These are phyloP conservation scores for Pichia cabralensis DNA, from an alignment of 805 yeast species.

Conservation along the genomic window DNA sequence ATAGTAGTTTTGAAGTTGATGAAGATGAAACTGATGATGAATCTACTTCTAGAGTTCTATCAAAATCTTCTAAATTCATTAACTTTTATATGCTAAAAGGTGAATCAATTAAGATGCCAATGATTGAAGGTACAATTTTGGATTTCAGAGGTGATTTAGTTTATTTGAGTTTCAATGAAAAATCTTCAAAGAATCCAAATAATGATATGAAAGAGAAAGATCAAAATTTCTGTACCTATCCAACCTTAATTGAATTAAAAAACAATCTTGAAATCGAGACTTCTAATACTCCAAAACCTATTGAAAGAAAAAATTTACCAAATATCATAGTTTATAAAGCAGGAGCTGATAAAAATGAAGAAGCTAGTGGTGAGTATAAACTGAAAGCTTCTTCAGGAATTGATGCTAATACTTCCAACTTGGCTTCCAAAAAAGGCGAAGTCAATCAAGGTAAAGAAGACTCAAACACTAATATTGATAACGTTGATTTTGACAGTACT, in stretches of 20 bases:
- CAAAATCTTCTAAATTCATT: constrained; percentile 33
- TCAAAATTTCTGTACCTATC: constrained; percentile 6
- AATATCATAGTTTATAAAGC: neutral
- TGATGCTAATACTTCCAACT: no score
- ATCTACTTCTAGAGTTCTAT: constrained; percentile 27
- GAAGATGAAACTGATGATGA: constrained; percentile 1
- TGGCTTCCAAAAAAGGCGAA: no score
- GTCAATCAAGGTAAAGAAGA: no score
- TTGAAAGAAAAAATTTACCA: neutral
- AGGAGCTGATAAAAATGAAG: neutral
- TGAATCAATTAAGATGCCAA: constrained; percentile 59
- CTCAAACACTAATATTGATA: no score
- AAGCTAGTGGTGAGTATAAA: neutral
- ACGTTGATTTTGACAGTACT: no score
- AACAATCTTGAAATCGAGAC: neutral
- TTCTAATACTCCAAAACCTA: neutral
- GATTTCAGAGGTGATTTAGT: constrained; percentile 61
- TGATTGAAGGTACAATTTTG: constrained; percentile 47
- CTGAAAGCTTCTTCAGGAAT: no score
- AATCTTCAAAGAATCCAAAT: neutral
- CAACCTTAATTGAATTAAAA: constrained; percentile 7
- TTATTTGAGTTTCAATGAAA: constrained; percentile 10
- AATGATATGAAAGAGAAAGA: constrained; percentile 1
- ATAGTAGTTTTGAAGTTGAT: no score
- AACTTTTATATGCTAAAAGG: constrained; percentile 49